phyloP scores from a whole-genome alignment of 805 yeast genomes.

The Phaffomyces thermotolerans region DNA sequence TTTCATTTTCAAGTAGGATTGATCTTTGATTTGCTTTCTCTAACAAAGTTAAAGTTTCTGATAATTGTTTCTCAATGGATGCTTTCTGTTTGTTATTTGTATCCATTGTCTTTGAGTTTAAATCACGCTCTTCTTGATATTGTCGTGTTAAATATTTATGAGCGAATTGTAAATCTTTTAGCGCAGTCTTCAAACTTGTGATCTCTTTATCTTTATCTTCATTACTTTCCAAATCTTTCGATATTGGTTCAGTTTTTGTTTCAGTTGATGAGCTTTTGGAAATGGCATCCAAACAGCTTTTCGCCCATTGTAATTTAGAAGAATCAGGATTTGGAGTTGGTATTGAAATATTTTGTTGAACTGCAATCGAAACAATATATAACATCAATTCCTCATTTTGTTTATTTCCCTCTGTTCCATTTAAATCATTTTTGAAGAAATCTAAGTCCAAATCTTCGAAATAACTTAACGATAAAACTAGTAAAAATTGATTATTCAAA shows the following conservation, averaged over 20 bases:
- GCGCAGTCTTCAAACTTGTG: slow-evolving; percentile 43
- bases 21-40: slow-evolving; percentile 30
- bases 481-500: slow-evolving; percentile 13
- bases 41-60: slow-evolving; percentile 31
- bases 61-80: slow-evolving; percentile 44
- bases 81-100: slow-evolving; percentile 44
- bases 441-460: slow-evolving; percentile 16
- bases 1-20: slow-evolving; percentile 29
- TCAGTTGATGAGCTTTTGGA: background rate
- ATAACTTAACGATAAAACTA: slow-evolving; percentile 16
- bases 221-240: background rate
- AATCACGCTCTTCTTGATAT: slow-evolving; percentile 57
- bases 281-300: slow-evolving; percentile 17
- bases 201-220: slow-evolving; percentile 12
- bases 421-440: background rate
- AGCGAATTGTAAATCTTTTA: slow-evolving; percentile 63
- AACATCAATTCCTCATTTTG: slow-evolving; percentile 20
- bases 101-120: slow-evolving; percentile 45
- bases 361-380: slow-evolving; percentile 21
- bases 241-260: background rate
- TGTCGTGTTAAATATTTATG: slow-evolving; percentile 63
- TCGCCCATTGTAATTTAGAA: slow-evolving; percentile 19
- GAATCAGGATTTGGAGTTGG: slow-evolving; percentile 18
- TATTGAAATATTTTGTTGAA: slow-evolving; percentile 17
- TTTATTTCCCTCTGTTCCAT: background rate